Evolutionary conservation across 2,329 filamentous ascomycete species (phyloP), one percentile per base, ranked within the genome.

Genomic region (Microsporum ferrugineum): DNA sequence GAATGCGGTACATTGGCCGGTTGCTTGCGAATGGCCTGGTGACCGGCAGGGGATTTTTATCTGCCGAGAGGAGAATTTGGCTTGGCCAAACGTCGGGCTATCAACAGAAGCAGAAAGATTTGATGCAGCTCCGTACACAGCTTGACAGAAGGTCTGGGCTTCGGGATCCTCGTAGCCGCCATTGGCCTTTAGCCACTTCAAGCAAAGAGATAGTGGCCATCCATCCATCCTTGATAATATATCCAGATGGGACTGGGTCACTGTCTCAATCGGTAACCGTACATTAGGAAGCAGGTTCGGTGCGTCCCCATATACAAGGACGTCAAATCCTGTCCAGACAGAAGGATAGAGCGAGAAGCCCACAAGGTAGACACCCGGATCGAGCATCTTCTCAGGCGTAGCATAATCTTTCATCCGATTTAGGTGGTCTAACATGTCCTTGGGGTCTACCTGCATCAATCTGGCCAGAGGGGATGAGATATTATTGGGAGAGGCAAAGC

Each of bases 401-500:
- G 64, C 60, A 70, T 84, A 88, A 17, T 75, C 78, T 14, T 83
- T 81, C 80, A 95, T 88, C 33, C 81, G 79, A 7, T 77, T 75
- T 10, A 95, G 76, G 61, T 85, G 83, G 4, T 73, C 71, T 51
- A 81, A 78, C 2, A 95, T 76, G n/a, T 84, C 81, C 1, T 77
- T 73, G 1, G 80, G 78, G 55, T 85, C 80, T 61, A 95, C 85
- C 68, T 92, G 88, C 79, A 95, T 87, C 64, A 83, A 87, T 29
- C 84, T 80, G 27, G 86, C 82, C 64, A 95, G 84, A 47, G 84
- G 82, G 17, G 82, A 79, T 10, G 83, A 80, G 33, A 95, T 86
- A 63, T 90, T 84, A 61, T 81, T 80, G 10, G 85, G 75, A 38
- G 83, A 80, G 1, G 88, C 88, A 67, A 95, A 95, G n/a, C 88